These are phyloP conservation scores for Apiospora hydei DNA, from an alignment of 2,329 filamentous ascomycete species.

Conservation along the genomic window DNA sequence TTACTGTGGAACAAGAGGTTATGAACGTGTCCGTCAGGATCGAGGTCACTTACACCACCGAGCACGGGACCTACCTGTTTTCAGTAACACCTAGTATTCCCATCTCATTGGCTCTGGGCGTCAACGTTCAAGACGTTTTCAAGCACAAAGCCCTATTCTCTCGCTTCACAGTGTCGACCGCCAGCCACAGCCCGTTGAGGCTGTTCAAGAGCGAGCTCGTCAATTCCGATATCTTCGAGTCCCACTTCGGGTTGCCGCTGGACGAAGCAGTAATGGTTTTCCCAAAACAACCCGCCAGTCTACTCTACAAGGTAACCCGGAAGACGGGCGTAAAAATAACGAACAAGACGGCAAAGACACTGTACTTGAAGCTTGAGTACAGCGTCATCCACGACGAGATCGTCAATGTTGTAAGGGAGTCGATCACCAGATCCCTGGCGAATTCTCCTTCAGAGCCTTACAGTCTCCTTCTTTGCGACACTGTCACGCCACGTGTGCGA, in stretches of 20 bases:
- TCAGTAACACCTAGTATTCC: slow-evolving; percentile 69
- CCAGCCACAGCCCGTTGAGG: slow-evolving; percentile 75
- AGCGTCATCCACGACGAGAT: slow-evolving; percentile 80
- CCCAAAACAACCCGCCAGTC: slow-evolving; percentile 79
- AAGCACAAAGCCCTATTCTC: slow-evolving; percentile 84
- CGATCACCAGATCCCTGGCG: slow-evolving; percentile 50
- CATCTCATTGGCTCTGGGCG: slow-evolving; percentile 82
- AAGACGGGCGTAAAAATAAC: slow-evolving; percentile 48
- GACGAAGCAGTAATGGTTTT: slow-evolving; percentile 70
- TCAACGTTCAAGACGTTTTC: slow-evolving; percentile 97
- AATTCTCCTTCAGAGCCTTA: slow-evolving; percentile 54
- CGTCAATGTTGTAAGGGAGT: slow-evolving; percentile 53
- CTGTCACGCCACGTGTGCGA: slow-evolving; percentile 53
- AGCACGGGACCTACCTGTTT: slow-evolving; percentile 70
- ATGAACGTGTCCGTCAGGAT: slow-evolving; percentile 74
- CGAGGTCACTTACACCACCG: slow-evolving; percentile 78
- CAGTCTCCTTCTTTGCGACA: slow-evolving; percentile 53
- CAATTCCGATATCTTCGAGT: slow-evolving; percentile 72
- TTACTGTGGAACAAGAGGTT: slow-evolving; percentile 81
- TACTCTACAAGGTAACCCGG: slow-evolving; percentile 79
- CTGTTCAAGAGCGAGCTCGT: slow-evolving; percentile 75
- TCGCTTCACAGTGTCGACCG: slow-evolving; percentile 88
- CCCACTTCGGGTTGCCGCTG: slow-evolving; percentile 64
- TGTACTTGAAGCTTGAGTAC: slow-evolving; percentile 78
- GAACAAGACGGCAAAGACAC: slow-evolving; percentile 50